These are phyloP conservation scores for Fonsecaea pugnacius DNA, from an alignment of 2,329 filamentous ascomycete genomes.

Conservation along the genomic window DNA sequence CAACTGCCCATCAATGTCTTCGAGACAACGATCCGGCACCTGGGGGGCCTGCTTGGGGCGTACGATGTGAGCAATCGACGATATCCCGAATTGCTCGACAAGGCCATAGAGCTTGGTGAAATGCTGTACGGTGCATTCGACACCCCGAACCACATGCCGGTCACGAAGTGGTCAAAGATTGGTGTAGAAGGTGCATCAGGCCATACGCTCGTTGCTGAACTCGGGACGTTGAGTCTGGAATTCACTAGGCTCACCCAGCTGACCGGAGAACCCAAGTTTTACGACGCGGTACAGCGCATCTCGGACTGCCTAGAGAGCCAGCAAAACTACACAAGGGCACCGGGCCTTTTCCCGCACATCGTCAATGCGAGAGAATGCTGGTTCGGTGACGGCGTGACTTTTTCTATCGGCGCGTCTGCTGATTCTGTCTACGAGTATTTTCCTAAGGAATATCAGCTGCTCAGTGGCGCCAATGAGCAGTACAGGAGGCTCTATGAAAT, in stretches of 20 bases:
- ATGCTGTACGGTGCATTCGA: slow-evolving; percentile 53
- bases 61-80: slow-evolving; percentile 56
- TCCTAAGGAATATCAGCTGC: slow-evolving; percentile 51
- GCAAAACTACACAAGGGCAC: slow-evolving; percentile 61
- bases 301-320: slow-evolving; percentile 59
- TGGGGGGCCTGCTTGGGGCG: slow-evolving; percentile 46
- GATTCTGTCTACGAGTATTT: slow-evolving; percentile 64
- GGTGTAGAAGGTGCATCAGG: slow-evolving; percentile 39
- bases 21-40: slow-evolving; percentile 48
- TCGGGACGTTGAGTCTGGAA: slow-evolving; percentile 65
- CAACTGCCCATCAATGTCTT: slow-evolving; percentile 43
- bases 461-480: slow-evolving; percentile 20
- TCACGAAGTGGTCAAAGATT: slow-evolving; percentile 58
- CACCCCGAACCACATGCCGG: slow-evolving; percentile 65
- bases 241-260: slow-evolving; percentile 68
- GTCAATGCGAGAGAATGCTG: slow-evolving; percentile 55
- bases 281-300: slow-evolving; percentile 65
- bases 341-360: slow-evolving; percentile 66
- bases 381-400: slow-evolving; percentile 40
- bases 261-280: slow-evolving; percentile 64
- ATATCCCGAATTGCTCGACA: slow-evolving; percentile 45
- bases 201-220: slow-evolving; percentile 49
- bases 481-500: slow-evolving; percentile 60
- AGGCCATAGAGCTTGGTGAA: slow-evolving; percentile 49
- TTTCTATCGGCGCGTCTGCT: slow-evolving; percentile 59